Evolutionary conservation across 768 basidiomycete species (phyloP), one percentile per base, ranked within the genome.

Genomic region (Paxillus involutus): DNA sequence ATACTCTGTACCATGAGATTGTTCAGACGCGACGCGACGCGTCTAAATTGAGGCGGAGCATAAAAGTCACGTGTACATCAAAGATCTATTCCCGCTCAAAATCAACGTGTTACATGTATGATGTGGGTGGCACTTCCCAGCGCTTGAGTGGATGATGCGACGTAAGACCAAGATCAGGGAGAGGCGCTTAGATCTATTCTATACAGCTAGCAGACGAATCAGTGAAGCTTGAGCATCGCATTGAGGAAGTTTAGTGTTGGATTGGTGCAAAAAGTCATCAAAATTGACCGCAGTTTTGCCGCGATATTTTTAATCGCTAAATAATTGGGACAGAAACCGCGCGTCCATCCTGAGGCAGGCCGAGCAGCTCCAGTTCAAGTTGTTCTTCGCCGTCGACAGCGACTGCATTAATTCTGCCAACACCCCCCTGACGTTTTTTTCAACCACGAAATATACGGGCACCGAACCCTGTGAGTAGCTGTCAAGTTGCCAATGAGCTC

Each of bases 11-110:
- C 4, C 17, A 16, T 16, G 50, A 37, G 36, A 13, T 21, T 7
- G 48, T 16, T 32, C 3, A n/a, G 36, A 60, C 69, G 64, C 67
- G 69, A 62, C 69, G 68, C 69, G 69, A 60, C 67, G 70, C 68
- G 69, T 40, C 53, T 7, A 6, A 14, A 52, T 71, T 67, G 16
- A 57, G 51, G 12, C 67, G 69, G 68, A 71, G 68, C 46, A 21
- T 42, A 13, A 65, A 68, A 45, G 29, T 53, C 61, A 71, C 55
- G 59, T 69, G 64, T 3, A 4, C 7, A 8, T 4, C 19, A 12
- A n/a, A 11, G 48, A 16, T 36, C 46, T 21, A 21, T 21, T 21
- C 21, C 21, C 21, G 3, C 21, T 32, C 17, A 36, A 56, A 59
- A 13, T 39, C 37, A 4, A 14, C 26, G 4, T 3, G 26, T 47